Conservation (phyloP, 352 stramenopile genomes). For the Globisporangium rhizosaccharum region DNA sequence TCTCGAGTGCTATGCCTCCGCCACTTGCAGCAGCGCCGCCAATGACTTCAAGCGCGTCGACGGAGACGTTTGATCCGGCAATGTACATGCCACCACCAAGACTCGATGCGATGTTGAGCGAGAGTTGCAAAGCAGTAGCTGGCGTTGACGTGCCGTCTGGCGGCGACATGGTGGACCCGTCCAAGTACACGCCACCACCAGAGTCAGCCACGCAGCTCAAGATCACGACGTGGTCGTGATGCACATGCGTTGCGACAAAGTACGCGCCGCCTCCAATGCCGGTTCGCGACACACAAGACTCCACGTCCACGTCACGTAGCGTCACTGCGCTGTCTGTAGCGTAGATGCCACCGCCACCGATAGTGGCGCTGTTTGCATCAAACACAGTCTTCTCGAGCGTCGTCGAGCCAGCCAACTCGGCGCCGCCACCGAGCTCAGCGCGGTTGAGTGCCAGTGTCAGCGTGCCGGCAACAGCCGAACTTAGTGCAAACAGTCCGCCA, state of each 20-base stretch:
- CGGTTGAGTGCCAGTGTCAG: constrained; percentile 19
- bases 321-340: constrained; percentile 17
- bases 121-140: not conserved
- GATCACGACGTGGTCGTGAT: constrained; percentile 18
- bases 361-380: constrained; percentile 16
- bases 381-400: constrained; percentile 16
- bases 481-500: constrained; percentile 21
- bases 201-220: constrained; percentile 13
- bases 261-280: constrained; percentile 27
- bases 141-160: not conserved
- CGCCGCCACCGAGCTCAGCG: constrained; percentile 23
- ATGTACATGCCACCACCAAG: constrained; percentile 30
- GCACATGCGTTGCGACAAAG: constrained; percentile 12
- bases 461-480: constrained; percentile 18
- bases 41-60: constrained; percentile 16
- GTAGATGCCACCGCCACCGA: constrained; percentile 28
- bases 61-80: constrained; percentile 12
- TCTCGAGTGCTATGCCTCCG: constrained; percentile 22
- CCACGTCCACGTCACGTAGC: constrained; percentile 18
- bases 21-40: constrained; percentile 17
- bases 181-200: constrained; percentile 31
- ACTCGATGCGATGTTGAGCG: constrained; percentile 15
- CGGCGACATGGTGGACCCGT: constrained; percentile 18
- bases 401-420: constrained; percentile 7
- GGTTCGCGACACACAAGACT: constrained; percentile 10